Evolutionary conservation across 2,329 filamentous ascomycete genomes (phyloP), one percentile per base, ranked within the genome.

Genomic region (Arthrobotrys conoides): DNA sequence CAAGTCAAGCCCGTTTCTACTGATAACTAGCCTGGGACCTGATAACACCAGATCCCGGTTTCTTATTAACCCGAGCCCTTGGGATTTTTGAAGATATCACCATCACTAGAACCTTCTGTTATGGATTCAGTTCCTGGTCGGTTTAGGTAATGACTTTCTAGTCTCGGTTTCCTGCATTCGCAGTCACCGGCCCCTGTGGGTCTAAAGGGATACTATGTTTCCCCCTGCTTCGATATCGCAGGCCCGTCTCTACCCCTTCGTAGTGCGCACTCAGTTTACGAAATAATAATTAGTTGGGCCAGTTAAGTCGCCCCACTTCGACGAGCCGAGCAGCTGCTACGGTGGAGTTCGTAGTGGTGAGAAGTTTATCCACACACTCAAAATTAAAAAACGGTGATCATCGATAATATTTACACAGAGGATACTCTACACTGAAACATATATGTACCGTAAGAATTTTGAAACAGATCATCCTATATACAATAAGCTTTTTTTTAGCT

Each of bases 381-480:
- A 38, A 30, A n/a, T n/a, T 59, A 38, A 59, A 22, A 30, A 12
- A 38, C 16, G n/a, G n/a, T 36, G 33, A 0, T 3, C 27, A 44
- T n/a, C n/a, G n/a, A n/a, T n/a, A 27, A 41, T 61, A 61, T 61
- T 41, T 44, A 61, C 57, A 61, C 2, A 4, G 57, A 61, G 44
- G 18, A 14, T 14, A 27, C 24, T 33, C 6, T 8, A 6, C 57
- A 36, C 8, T 44, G 6, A 41, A 41, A 10, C n/a, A 59, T 41
- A 5, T 59, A 41, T 41, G 10, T 59, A 24, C 20, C 16, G 18
- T 24, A 24, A 61, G 20, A n/a, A n/a, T n/a, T n/a, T n/a, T n/a
- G n/a, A 44, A 44, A 14, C 30, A 59, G 3, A 59, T 5, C 36
- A 44, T 44, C 12, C 36, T 61, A 61, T 61, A 27, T 61, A 61